Evolutionary conservation across 2,329 filamentous ascomycete species (phyloP).

Genomic region (Incumbomyces lentus): DNA sequence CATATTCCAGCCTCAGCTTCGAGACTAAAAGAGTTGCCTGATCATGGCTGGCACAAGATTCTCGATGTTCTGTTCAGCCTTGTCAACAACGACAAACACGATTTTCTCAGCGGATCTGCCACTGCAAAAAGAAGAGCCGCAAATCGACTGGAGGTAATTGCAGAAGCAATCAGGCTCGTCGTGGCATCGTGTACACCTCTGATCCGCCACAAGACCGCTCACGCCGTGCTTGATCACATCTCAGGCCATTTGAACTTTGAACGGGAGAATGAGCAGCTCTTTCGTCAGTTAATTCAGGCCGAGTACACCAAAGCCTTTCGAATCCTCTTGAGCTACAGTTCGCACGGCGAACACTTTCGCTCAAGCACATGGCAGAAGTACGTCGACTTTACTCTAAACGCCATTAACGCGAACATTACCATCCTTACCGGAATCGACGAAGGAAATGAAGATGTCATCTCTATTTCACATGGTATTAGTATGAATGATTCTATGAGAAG

Average conservation of each 20-base stretch:
- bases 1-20: background rate
- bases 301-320: slow-evolving; percentile 71
- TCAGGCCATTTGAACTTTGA: slow-evolving; percentile 45
- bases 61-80: slow-evolving; percentile 71
- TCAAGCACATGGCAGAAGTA: slow-evolving; percentile 57
- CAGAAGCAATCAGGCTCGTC: slow-evolving; percentile 59
- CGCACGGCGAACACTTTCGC: slow-evolving; percentile 71
- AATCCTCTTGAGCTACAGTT: slow-evolving; percentile 58
- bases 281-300: slow-evolving; percentile 54
- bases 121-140: slow-evolving; percentile 41
- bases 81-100: slow-evolving; percentile 58
- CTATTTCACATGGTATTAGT: slow-evolving; percentile 17
- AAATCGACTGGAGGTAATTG: slow-evolving; percentile 56
- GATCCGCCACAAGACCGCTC: slow-evolving; percentile 66
- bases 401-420: slow-evolving; percentile 33
- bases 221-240: slow-evolving; percentile 70
- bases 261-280: slow-evolving; percentile 54
- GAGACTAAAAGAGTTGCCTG: slow-evolving; percentile 42
- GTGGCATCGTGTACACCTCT: slow-evolving; percentile 59
- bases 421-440: slow-evolving; percentile 5
- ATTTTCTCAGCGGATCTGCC: slow-evolving; percentile 47
- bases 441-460: background rate
- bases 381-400: slow-evolving; percentile 59
- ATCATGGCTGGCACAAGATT: slow-evolving; percentile 71
- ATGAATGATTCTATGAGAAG: slow-evolving; percentile 37